Conservation (phyloP, 345 rosid species). For the Eucalyptus polybractea region DNA sequence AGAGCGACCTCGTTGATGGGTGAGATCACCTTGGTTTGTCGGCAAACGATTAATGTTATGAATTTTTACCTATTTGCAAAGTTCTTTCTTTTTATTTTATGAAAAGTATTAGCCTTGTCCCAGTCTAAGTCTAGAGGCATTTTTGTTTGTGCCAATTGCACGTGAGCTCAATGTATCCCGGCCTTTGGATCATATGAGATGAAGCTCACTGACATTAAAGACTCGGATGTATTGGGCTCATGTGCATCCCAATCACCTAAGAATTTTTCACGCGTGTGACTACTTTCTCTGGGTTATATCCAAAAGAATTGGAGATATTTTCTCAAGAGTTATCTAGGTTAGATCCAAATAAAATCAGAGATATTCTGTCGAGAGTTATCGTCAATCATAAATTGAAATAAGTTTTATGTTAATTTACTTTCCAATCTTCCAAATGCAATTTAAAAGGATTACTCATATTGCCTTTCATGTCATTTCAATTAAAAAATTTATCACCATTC, state of each 20-base stretch:
- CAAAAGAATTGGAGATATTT: no score
- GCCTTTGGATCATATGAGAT: neutral
- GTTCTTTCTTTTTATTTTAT: no score
- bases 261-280: neutral
- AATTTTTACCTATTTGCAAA: neutral
- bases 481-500: neutral
- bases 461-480: neutral
- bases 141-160: neutral
- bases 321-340: neutral
- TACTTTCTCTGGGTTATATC: neutral
- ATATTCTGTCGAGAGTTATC: neutral
- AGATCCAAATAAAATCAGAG: no score
- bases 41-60: neutral
- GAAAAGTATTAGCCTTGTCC: neutral
- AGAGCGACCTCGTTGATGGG: neutral
- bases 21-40: neutral
- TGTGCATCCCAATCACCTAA: neutral
- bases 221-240: neutral
- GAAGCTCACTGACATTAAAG: neutral
- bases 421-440: neutral
- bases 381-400: neutral
- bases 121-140: no score
- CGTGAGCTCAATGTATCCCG: neutral
- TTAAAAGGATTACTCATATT: neutral
- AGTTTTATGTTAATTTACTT: neutral